A percentile compares a stretch with the other conserved stretches of the same genome.
Evolutionary conservation across 2,329 filamentous ascomycete species (phyloP).

Genomic region (Fusarium verrucosum): DNA sequence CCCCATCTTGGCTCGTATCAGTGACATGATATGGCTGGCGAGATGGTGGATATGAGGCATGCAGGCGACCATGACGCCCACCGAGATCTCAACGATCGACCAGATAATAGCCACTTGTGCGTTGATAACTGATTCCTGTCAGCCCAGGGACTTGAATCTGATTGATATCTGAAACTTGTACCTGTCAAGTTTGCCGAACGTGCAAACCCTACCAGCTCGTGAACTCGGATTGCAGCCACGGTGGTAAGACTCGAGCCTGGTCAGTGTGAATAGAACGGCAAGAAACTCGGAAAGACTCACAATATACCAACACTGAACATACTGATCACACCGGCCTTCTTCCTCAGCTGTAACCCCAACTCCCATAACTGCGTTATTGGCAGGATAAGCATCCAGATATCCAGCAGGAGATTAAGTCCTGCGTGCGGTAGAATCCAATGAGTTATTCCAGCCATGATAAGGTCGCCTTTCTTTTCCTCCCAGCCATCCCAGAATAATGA

Average conservation of each 20-base stretch:
- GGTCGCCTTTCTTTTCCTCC: background rate
- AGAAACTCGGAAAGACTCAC: background rate
- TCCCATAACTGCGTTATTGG: constrained; percentile 19
- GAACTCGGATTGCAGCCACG: constrained; percentile 13
- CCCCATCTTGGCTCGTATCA: background rate
- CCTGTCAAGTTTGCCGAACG: constrained; percentile 8
- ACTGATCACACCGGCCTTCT: constrained; percentile 23
- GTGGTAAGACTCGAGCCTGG: background rate
- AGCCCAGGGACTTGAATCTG: background rate
- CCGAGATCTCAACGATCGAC: constrained; percentile 12
- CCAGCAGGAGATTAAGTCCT: background rate
- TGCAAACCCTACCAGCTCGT: constrained; percentile 1
- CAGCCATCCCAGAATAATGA: constrained; percentile 17
- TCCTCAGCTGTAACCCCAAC: constrained; percentile 11
- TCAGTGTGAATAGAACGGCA: background rate
- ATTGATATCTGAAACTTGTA: background rate
- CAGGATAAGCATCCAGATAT: constrained; percentile 24
- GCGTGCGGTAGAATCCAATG: constrained; percentile 5
- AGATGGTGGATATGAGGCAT: constrained; percentile 25
- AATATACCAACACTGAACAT: constrained; percentile 32
- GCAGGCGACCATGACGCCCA: constrained; percentile 27
- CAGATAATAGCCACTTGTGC: constrained; percentile 19
- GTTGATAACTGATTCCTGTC: background rate
- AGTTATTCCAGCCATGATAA: background rate
- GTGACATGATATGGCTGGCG: background rate